Base-by-base conservation (phyloP, 1,284 basidiomycete genomes). In the Boletus mariae region DNA sequence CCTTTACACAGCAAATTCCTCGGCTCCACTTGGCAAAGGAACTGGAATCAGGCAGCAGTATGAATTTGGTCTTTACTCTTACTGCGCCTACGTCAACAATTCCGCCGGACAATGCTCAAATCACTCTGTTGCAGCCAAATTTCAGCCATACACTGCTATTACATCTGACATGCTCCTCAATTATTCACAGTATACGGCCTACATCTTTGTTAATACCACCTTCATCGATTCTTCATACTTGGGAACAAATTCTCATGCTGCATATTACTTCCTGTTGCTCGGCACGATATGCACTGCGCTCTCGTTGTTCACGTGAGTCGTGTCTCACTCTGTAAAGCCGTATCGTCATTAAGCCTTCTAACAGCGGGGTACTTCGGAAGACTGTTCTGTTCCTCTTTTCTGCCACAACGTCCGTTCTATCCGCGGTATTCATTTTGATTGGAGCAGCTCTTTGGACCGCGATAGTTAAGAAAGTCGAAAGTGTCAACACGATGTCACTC, bases 361-460 rank as follows among this genome's bases (percentile, higher is more conserved):
- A 41, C 52, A 92, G 89, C 34, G 88, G 89, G 12, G 69, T 90
- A 41, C 71, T 79, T 52, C 85, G 84, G 65, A 82, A 76, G 55
- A 84, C 80, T 44, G 63, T 82, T 34, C 78, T 87, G 2, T 91
- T 90, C 67, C 72, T 89, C 62, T 56, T 83, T 26, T 90, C 90
- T 1, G 79, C 86, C 3, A 68, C 78, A 2, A 79, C 85, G 60
- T 78, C 85, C 26, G 70, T 84, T 50, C 58, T 85, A 29, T 83
- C 83, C 29, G 79, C 80, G 47, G 53, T 87, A 20, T 75, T 87
- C 52, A 65, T 89, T 46, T 75, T 92, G 47, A 80, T 88, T 37
- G 87, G 83, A 17, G 83, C 83, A 12, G 77, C 81, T 38, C 82
- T 91, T 54, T 92, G 87, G 86, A 90, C 90, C 4, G 79, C 83